These are phyloP conservation scores for Zymoseptoria passerinii DNA, from an alignment of 2,329 filamentous ascomycete genomes.

Conservation along the genomic window DNA sequence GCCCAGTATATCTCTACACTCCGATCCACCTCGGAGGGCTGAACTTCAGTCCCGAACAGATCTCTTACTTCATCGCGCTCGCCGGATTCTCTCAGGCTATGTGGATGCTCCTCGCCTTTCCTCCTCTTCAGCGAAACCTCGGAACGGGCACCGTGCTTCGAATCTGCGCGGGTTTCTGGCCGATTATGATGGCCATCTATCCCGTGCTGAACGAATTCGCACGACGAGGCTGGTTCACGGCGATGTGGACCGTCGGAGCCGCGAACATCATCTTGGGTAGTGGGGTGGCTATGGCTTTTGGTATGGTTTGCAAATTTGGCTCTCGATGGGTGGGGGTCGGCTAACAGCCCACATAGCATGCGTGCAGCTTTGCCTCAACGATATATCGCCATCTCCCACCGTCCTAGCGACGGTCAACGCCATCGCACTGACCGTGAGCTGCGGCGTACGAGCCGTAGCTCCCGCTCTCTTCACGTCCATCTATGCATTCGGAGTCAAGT, in stretches of 20 bases:
- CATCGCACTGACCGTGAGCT: slow-evolving; percentile 53
- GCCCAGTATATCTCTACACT: slow-evolving; percentile 62
- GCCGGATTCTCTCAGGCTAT: slow-evolving; percentile 58
- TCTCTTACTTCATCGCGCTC: slow-evolving; percentile 57
- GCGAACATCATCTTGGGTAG: slow-evolving; percentile 46
- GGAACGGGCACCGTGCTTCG: slow-evolving; percentile 60
- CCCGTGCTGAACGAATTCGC: slow-evolving; percentile 53
- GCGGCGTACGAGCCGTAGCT: slow-evolving; percentile 55
- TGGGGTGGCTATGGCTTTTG: slow-evolving; percentile 62
- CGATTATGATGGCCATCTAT: slow-evolving; percentile 51
- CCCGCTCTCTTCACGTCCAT: slow-evolving; percentile 60
- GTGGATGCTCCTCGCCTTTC: slow-evolving; percentile 66
- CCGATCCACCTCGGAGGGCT: slow-evolving; percentile 55
- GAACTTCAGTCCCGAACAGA: slow-evolving; percentile 53
- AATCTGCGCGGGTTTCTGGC: slow-evolving; percentile 51
- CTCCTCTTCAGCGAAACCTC: slow-evolving; percentile 54
- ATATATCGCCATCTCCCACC: slow-evolving; percentile 56
- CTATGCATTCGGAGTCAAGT: slow-evolving; percentile 58
- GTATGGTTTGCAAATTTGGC: too few relatives aligned
- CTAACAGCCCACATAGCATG: slow-evolving; percentile 35
- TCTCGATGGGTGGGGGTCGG: too few relatives aligned
- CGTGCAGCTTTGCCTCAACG: slow-evolving; percentile 66
- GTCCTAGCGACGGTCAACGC: slow-evolving; percentile 66
- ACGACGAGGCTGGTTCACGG: slow-evolving; percentile 33
- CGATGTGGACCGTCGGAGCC: slow-evolving; percentile 52